Conservation (phyloP, 345 rosid genomes). For the Aethionema arabicum region DNA sequence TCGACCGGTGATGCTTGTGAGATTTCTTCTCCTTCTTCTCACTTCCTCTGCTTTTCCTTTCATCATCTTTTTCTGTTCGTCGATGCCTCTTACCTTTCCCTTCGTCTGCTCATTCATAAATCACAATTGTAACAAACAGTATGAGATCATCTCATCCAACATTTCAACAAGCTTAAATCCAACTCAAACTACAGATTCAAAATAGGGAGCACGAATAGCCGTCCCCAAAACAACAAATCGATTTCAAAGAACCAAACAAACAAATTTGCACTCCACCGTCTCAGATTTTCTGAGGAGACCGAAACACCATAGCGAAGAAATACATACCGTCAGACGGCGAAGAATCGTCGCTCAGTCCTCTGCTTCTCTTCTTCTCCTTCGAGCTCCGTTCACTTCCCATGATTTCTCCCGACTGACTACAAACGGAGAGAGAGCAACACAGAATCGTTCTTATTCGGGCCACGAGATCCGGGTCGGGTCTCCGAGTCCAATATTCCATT, state of each 20-base stretch:
- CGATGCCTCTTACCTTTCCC: slow-evolving; percentile 53
- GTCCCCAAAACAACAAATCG: background rate
- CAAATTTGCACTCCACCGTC: slow-evolving; percentile 3
- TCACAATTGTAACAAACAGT: slow-evolving; percentile 5
- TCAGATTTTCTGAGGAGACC: slow-evolving; percentile 22
- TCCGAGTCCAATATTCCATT: background rate
- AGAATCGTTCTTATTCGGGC: background rate
- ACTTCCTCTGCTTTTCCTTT: slow-evolving; percentile 47
- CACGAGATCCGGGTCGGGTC: slow-evolving; percentile 31
- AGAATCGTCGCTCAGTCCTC: slow-evolving; percentile 40
- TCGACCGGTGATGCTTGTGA: slow-evolving; percentile 57
- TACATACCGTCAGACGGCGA: slow-evolving; percentile 45
- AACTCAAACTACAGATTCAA: background rate
- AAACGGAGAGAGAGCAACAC: background rate
- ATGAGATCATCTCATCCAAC: slow-evolving; percentile 7
- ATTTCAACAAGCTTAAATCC: background rate
- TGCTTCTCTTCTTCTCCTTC: slow-evolving; percentile 55
- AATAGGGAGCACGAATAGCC: background rate
- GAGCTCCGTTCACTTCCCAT: slow-evolving; percentile 68
- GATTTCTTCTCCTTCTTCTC: slow-evolving; percentile 55
- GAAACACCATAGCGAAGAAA: slow-evolving; percentile 2
- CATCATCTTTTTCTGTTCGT: slow-evolving; percentile 47
- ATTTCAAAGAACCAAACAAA: slow-evolving; percentile 4
- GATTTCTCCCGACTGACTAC: slow-evolving; percentile 1
- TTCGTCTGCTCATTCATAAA: slow-evolving; percentile 46